Conservation (phyloP, 2,329 filamentous ascomycete genomes). For the Alternaria ventricosa region DNA sequence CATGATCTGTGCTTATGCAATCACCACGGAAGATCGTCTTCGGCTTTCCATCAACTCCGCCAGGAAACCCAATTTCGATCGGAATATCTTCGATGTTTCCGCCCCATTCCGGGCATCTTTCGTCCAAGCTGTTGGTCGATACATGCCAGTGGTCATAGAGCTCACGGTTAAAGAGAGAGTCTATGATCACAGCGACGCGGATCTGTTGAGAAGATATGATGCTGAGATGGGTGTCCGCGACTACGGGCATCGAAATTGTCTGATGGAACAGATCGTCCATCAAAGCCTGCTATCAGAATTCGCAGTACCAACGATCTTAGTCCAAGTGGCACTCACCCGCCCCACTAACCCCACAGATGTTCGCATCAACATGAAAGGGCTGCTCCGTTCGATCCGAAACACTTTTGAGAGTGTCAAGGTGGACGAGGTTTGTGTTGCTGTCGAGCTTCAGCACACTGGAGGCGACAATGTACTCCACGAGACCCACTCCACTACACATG, state of each 20-base stretch:
- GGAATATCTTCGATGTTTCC: background rate
- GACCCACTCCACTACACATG: background rate
- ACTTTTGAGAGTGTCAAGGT: too few species aligned
- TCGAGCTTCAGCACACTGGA: background rate
- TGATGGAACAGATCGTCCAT: background rate
- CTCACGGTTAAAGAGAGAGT: background rate
- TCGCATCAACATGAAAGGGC: background rate
- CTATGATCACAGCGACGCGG: background rate
- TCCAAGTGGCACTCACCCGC: background rate
- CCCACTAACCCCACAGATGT: background rate
- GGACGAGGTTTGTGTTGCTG: background rate
- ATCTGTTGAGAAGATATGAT: background rate
- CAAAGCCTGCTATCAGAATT: background rate
- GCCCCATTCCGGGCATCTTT: background rate
- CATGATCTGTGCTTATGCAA: background rate
- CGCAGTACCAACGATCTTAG: background rate
- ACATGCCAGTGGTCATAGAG: background rate
- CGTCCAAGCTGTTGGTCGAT: background rate
- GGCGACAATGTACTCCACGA: background rate
- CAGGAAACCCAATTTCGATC: background rate
- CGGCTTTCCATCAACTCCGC: background rate
- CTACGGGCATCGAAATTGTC: background rate
- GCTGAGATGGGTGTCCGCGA: background rate
- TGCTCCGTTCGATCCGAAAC: too few species aligned
- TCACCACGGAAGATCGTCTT: background rate